Conservation (phyloP, 176 grass and related monocot species). For the Oryza coarctata region DNA sequence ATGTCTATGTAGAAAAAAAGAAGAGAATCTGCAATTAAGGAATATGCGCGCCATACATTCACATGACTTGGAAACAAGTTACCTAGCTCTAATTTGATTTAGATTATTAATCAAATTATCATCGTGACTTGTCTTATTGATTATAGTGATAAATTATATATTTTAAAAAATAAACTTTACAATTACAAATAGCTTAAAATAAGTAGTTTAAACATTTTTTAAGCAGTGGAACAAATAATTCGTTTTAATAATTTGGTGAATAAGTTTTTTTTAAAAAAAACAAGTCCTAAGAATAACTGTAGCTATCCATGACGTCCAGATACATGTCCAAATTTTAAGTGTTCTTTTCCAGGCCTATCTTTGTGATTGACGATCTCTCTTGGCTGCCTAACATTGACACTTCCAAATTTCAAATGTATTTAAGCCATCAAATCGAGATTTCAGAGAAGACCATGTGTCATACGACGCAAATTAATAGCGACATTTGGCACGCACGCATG, state of each 20-base stretch:
- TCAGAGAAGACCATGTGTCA: not conserved
- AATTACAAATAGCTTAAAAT: too few relatives aligned
- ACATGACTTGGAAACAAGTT: not conserved
- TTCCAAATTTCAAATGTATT: not conserved
- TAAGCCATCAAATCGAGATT: not conserved
- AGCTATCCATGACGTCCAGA: too few relatives aligned
- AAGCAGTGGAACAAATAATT: too few relatives aligned
- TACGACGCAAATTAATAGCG: not conserved
- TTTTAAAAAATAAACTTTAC: too few relatives aligned
- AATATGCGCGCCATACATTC: not conserved
- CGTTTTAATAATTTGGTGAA: too few relatives aligned
- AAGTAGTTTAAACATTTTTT: too few relatives aligned
- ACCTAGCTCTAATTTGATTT: too few relatives aligned
- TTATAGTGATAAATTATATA: too few relatives aligned
- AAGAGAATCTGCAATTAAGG: not conserved
- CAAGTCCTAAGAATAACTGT: too few relatives aligned
- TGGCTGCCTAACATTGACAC: not conserved
- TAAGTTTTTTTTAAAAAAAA: too few relatives aligned
- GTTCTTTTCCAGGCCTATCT: not conserved
- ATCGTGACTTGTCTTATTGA: too few relatives aligned
- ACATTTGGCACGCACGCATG: not conserved
- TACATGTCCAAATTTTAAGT: not conserved
- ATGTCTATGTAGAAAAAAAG: not conserved
- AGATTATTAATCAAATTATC: too few relatives aligned
- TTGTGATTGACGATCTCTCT: not conserved